Base-by-base conservation (phyloP, 169 alveolate genomes). In the Toxoplasma gondii region DNA sequence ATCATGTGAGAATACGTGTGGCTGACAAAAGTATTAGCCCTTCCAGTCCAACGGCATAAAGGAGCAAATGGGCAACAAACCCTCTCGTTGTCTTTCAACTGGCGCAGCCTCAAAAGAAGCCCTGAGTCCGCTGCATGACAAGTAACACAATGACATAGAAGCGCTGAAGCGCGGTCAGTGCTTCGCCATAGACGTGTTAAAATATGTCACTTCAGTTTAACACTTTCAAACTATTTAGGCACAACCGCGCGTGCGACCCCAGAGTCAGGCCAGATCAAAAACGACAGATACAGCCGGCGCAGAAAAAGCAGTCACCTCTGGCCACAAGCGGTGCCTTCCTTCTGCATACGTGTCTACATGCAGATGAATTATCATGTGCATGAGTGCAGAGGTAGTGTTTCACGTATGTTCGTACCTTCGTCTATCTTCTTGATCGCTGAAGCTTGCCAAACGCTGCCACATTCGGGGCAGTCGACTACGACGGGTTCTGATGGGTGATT, bases 31-130 rank as follows among this genome's bases (percentile, higher is more conserved):
- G 19, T 9, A 9, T 24, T 44, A 31, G 67, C 67, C 4, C 31
- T 22, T 0, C 90, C 90, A 29, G 90, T 82, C 90, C 90, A 82
- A 12, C 38, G 67, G 90, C 90, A 82, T 22, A 29, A 41, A 38
- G 90, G 90, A 24, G 9, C 41, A 36, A 82, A 82, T 5, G 67
- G 67, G 90, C 90, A 82, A 9, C 31, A 22, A 0, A 82, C 90
- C 31, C 31, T 31, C 64, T 82, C 90, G 17, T 64, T 12, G 39
- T 82, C 90, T 43, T 36, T 22, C 38, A 82, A 2, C 67, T 82
- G 90, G 69, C 90, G 90, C n/a, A 82, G 90, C 67, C 39, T 82
- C 43, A 41, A 43, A 38, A 82, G 67, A 29, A 36, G 58, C n/a
- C 90, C 90, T 7, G 69, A 12, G 31, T 22, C 67, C 22, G 90